Evolutionary conservation across 1,139 yeast species (phyloP).

Genomic region (Saccharomyces hybrid): DNA sequence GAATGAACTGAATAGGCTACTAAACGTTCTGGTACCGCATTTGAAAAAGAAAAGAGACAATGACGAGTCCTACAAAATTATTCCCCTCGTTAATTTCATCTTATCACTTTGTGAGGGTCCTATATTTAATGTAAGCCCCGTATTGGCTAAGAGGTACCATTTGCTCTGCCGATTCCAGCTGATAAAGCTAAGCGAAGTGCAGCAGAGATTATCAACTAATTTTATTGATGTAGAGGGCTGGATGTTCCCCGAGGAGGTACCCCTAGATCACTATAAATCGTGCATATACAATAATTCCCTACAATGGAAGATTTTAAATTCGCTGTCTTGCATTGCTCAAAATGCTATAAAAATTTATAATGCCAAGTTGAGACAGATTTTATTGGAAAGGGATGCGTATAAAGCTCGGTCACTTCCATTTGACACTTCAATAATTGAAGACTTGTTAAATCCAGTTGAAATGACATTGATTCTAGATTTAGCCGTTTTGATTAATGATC

Average conservation of each 20-base stretch:
- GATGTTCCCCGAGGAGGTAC: slow-evolving; percentile 11
- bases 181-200: slow-evolving; percentile 19
- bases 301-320: slow-evolving; percentile 22
- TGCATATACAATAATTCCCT: slow-evolving; percentile 22
- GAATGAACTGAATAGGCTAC: slow-evolving; percentile 18
- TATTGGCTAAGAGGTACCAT: slow-evolving; percentile 22
- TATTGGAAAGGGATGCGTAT: slow-evolving; percentile 32
- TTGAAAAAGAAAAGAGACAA: slow-evolving; percentile 10
- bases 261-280: slow-evolving; percentile 10
- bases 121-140: slow-evolving; percentile 23
- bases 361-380: slow-evolving; percentile 39
- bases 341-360: slow-evolving; percentile 45
- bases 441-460: slow-evolving; percentile 33
- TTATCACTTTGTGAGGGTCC: slow-evolving; percentile 27
- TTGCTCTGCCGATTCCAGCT: slow-evolving; percentile 21
- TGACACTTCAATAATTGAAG: slow-evolving; percentile 28
- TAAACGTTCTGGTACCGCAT: slow-evolving; percentile 19
- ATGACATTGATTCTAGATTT: slow-evolving; percentile 29
- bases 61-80: slow-evolving; percentile 14
- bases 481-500: slow-evolving; percentile 26
- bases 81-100: slow-evolving; percentile 26
- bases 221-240: background rate
- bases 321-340: slow-evolving; percentile 15
- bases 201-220: slow-evolving; percentile 11
- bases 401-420: slow-evolving; percentile 27